Base-by-base conservation (phyloP, 306 rosid genomes). In the Cyamopsis tetragonoloba region DNA sequence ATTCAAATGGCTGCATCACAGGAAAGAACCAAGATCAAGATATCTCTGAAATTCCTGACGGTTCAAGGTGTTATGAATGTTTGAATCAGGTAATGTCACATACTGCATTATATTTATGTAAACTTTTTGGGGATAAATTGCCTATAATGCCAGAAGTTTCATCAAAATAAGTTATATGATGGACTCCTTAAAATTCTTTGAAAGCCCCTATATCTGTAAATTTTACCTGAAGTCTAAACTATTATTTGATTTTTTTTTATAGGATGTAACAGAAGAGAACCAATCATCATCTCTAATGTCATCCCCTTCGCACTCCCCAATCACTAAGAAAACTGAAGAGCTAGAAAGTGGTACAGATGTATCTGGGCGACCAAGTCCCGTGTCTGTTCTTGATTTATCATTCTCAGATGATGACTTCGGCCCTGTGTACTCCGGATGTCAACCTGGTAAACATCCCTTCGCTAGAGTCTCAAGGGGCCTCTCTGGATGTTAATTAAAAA, bases 291-390 rank as follows among this genome's bases (percentile, higher is more conserved):
- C 96, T 79, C 85, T 84, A 26, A 22, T 47, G 2, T 57, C 48
- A 32, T 81, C 92, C 64, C 89, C 86, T 64, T 71, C 89, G 18
- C 68, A 77, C 70, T 80, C 84, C 66, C 68, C 68, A 17, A 22
- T 76, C 39, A 15, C 62, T 28, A 79, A 67, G 70, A 76, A 76
- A 68, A 73, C 23, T 70, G 88, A 76, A 64, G 89, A 79, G 62
- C 43, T 72, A 35, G 96, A 84, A 61, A 73, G 68, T 20, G 28
- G 51, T 49, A 17, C 61, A 2, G 88, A 85, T 61, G 63, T 65
- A 59, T 88, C 82, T 4, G 96, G 84, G 66, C 77, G 88, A 63
- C 98, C 93, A 13, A 93, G 98, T 70, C 97, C 98, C 26, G 83
- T 93, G 39, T 93, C 98, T 26, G 89, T 93, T 78, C 96, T 93